These are phyloP conservation scores for Neonectria hederae DNA, from an alignment of 2,329 filamentous ascomycete genomes.

Conservation along the genomic window DNA sequence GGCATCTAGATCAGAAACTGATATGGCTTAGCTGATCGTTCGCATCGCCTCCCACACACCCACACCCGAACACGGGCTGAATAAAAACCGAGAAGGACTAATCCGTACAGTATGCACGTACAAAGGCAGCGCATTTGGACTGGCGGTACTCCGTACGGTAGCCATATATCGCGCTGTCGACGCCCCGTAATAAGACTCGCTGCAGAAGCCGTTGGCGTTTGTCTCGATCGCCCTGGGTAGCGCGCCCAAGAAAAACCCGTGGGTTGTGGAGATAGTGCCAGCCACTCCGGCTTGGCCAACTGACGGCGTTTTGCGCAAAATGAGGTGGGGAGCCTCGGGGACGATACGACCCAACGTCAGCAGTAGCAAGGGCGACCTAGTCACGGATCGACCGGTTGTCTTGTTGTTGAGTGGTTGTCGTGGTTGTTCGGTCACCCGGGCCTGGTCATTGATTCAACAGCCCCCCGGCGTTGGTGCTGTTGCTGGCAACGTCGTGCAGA, in stretches of 20 bases:
- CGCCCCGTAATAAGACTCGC: conserved; percentile 12
- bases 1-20: not conserved
- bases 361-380: conserved; percentile 19
- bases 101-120: not conserved
- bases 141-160: not conserved
- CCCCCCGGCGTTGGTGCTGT: not conserved
- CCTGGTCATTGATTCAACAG: not conserved
- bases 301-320: conserved; percentile 18
- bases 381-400: conserved; percentile 4
- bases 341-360: conserved; percentile 14
- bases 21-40: not conserved
- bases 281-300: conserved; percentile 13
- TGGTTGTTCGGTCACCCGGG: not conserved
- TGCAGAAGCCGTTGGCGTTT: conserved; percentile 15
- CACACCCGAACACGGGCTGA: not conserved
- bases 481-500: not conserved
- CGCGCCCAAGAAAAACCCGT: not conserved
- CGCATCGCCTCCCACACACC: not conserved
- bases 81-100: not conserved
- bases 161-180: conserved; percentile 9
- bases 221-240: not conserved
- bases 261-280: conserved; percentile 11
- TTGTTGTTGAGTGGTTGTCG: conserved; percentile 1
- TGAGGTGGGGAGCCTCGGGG: conserved; percentile 2
- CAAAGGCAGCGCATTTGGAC: not conserved